Base-by-base conservation (phyloP, 176 grass and related monocot species). In the Oryza rufipogon region DNA sequence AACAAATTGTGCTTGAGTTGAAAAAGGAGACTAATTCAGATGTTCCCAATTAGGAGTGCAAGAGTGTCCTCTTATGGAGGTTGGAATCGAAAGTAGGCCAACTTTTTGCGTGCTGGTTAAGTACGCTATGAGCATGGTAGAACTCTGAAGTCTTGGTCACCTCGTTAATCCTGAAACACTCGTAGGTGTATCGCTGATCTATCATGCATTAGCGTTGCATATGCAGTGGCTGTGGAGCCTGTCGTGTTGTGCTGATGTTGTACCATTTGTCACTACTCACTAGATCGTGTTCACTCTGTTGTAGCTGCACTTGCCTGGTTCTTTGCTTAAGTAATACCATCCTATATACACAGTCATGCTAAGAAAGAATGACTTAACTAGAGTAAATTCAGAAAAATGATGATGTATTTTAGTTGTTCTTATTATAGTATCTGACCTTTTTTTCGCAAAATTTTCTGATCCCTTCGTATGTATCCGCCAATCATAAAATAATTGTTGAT, bases 1-100 rank as follows among this genome's bases (percentile, higher is more conserved):
- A 44, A 51, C n/a, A 63, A 26, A 79, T 26, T 25, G 42, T 15
- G 26, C 20, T 73, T 74, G 41, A 48, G 6, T 13, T 80, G 63
- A 23, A 39, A 39, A 70, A 41, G 11, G 19, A 54, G 15, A 7
- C 6, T 51, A 8, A 8, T 16, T 56, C 58, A 79, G 12, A 69
- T 88, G 49, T 64, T 56, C n/a, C 32, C 42, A 56, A 11, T 4
- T 60, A 13, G 11, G 6, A 66, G 5, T 60, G 28, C 79, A 8
- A 6, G 44, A 13, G 44, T 73, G 73, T 73, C 68, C 80, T 83
- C 56, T 26, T 56, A 69, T 79, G 63, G 17, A 22, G 48, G 44
- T 13, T 19, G 13, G 52, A 25, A 45, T 68, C 75, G 13, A 81
- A 70, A 76, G 65, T 66, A 64, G 14, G 32, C 13, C 9, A 51